Percentiles rank a stretch among this genome's conserved stretches.
phyloP scores from a whole-genome alignment of 2,329 filamentous ascomycete species.

The Colletotrichum trifolii region DNA sequence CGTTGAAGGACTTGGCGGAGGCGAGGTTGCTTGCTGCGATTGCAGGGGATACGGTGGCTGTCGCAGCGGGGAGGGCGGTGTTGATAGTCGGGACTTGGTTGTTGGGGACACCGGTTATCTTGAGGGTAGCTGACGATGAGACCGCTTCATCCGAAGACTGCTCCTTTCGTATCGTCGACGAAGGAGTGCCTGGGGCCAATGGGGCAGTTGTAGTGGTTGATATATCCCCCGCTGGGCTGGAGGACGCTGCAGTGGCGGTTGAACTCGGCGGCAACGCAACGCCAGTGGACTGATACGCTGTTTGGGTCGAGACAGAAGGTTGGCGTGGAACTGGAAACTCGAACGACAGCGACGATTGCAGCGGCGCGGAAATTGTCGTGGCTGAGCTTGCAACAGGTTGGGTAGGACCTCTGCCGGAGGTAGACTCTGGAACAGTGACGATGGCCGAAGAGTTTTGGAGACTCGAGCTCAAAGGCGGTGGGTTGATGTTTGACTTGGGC shows the following conservation, averaged over 20 bases:
- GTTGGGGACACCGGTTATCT: constrained; percentile 50
- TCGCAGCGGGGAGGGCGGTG: constrained; percentile 47
- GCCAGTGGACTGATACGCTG: neutral
- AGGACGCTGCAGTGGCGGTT: neutral
- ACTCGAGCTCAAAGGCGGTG: constrained; percentile 12
- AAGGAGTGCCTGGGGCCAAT: neutral
- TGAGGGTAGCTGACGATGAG: constrained; percentile 3
- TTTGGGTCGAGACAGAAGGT: neutral
- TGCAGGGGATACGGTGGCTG: constrained; percentile 53
- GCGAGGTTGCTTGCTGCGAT: constrained; percentile 58
- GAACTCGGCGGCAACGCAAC: neutral
- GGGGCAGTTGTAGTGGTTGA: neutral
- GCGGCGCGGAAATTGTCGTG: neutral
- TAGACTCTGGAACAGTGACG: too few species aligned
- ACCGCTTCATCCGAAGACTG: neutral
- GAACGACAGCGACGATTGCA: constrained; percentile 29
- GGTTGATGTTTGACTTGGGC: neutral
- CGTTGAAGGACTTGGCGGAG: constrained; percentile 58
- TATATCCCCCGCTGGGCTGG: neutral
- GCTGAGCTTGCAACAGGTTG: neutral
- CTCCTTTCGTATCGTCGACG: neutral
- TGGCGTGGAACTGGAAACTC: constrained; percentile 22
- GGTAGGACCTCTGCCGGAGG: neutral
- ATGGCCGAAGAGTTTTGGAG: constrained; percentile 10
- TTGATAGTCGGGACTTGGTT: constrained; percentile 55